Percentiles rank a stretch among this genome's conserved stretches.
Conservation (phyloP, 352 stramenopile species). For the Saprolegnia parasitica region DNA sequence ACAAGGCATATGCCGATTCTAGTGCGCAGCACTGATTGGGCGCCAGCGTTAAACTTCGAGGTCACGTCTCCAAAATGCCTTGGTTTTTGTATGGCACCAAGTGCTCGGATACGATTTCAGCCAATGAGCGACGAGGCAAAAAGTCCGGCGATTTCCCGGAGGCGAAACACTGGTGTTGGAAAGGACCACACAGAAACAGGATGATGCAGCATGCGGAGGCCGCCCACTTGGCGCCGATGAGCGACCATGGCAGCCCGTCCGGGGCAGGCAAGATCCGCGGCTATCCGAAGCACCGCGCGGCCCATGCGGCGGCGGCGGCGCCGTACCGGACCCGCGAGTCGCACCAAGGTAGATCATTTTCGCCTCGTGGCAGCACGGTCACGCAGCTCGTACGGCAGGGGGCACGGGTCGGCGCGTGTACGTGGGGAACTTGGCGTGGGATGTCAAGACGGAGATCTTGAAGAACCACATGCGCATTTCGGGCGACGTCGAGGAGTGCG, state of each 20-base stretch:
- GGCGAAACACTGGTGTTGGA: not conserved
- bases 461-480: conserved; percentile 78
- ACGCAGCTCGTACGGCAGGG: not conserved
- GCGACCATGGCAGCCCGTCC: not conserved
- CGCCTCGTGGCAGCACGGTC: conserved; percentile 3
- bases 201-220: not conserved
- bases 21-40: not conserved
- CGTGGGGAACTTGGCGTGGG: conserved; percentile 84
- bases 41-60: no score
- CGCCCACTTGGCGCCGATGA: not conserved
- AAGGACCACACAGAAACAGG: not conserved
- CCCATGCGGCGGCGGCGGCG: conserved; percentile 50
- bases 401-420: conserved; percentile 55
- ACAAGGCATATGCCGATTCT: not conserved
- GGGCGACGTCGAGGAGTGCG: conserved; percentile 59
- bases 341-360: conserved; percentile 30
- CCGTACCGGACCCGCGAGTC: conserved; percentile 43
- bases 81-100: not conserved
- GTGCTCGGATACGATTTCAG: not conserved
- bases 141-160: not conserved
- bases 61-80: not conserved
- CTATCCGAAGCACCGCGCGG: conserved; percentile 39
- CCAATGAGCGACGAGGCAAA: not conserved
- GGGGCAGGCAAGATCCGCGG: conserved; percentile 9
- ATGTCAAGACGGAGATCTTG: conserved; percentile 72